Base-by-base conservation (phyloP, 768 basidiomycete species). In the Tricholoma sp. region DNA sequence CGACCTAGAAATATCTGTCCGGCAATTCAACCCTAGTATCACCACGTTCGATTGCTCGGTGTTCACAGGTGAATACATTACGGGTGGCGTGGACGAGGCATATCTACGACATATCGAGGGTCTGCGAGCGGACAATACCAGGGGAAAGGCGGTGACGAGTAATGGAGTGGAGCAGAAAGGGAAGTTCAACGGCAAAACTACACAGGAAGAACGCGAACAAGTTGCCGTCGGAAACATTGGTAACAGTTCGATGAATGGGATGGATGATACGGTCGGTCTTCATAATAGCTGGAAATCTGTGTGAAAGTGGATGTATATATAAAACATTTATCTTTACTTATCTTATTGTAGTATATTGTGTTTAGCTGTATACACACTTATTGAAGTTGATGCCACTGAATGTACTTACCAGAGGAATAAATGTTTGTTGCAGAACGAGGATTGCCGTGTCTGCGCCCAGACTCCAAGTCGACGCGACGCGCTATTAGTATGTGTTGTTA, bases 61-160 rank as follows among this genome's bases (percentile, higher is more conserved):
- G 20, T 99, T 98, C 73, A 93, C 91, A 8, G 97, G 97, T 45
- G 85, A 97, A 68, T 99, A 99, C 68, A 83, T 98, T 51, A 99
- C 96, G 1, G 96, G 97, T 15, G 89, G 89, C 13, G 89, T 99
- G 24, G 85, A 91, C 63, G 88, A 91, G 61, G 78, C 66, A 45
- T 98, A 99, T 73, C 76, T 99, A 49, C 69, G 74, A 36, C 75
- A 83, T 57, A 66, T 99, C 39, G 92, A 98, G 70, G 75, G 73
- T 36, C 65, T 92, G 54, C 82, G 97, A 17, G 87, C 88, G 36
- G 96, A 98, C 66, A 89, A 91, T 64, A 80, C 81, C 28, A 88
- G 93, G 69, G 72, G 73, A 20, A 86, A n/a, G n/a, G n/a, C 86
- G 71, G 64, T 50, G 48, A 55, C 72, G 29, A 61, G 68, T 24